A percentile compares a stretch with the other conserved stretches of the same genome.
Conservation (phyloP, 2,329 filamentous ascomycete genomes). For the Trichoderma atrobrunneum region DNA sequence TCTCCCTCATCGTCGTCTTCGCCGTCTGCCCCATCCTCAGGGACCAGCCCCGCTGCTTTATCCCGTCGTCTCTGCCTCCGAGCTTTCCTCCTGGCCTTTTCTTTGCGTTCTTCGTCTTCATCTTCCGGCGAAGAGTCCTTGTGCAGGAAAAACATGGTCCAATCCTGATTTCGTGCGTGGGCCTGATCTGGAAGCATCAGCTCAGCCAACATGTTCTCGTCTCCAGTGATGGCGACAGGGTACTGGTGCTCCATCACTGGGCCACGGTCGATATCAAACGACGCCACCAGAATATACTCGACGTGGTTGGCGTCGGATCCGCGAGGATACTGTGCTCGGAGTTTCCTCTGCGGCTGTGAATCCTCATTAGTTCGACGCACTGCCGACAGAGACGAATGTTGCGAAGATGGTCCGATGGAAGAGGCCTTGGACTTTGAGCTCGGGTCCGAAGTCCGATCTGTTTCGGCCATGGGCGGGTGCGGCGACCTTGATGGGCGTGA, state of each 20-base stretch:
- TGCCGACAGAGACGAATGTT: conserved; percentile 59
- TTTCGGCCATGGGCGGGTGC: conserved; percentile 49
- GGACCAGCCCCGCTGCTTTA: conserved; percentile 47
- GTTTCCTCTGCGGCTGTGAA: conserved; percentile 51
- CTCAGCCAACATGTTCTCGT: conserved; percentile 97
- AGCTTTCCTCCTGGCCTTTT: conserved; percentile 52
- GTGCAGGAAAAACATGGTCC: conserved; percentile 98
- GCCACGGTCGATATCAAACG: conserved; percentile 93
- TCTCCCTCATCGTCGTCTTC: conserved; percentile 46
- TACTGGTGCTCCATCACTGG: conserved; percentile 99
- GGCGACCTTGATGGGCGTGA: conserved; percentile 56
- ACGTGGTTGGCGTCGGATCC: conserved; percentile 84
- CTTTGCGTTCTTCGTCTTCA: conserved; percentile 67
- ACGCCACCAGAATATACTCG: conserved; percentile 96
- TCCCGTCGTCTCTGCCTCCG: conserved; percentile 53
- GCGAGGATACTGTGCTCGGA: conserved; percentile 74
- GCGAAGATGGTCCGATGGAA: conserved; percentile 57
- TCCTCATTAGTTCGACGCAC: conserved; percentile 50
- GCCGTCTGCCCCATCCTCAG: conserved; percentile 44
- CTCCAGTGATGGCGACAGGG: conserved; percentile 88
- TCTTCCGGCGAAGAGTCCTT: conserved; percentile 86
- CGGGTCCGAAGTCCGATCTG: conserved; percentile 56
- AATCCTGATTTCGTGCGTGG: conserved; percentile 91
- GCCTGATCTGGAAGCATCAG: conserved; percentile 98
- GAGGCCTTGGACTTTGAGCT: conserved; percentile 60